Evolutionary conservation across 768 basidiomycete species (phyloP).

Genomic region (Lentinula lateritia): DNA sequence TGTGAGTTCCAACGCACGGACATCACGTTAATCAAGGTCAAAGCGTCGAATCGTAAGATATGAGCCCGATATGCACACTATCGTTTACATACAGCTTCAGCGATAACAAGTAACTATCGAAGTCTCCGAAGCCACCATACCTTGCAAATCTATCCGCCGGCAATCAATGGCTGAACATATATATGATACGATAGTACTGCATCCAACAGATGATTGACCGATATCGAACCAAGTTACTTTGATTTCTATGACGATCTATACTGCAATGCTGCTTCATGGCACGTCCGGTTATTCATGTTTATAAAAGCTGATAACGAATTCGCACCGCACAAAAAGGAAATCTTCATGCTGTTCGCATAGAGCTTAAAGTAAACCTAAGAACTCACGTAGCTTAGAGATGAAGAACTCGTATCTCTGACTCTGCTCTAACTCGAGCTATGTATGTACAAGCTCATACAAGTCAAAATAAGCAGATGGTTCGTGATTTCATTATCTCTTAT

Average conservation of each 20-base stretch:
- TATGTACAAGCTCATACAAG: too few species aligned
- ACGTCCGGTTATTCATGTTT: too few species aligned
- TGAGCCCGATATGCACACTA: neutral
- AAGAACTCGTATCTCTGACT: neutral
- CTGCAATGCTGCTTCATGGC: too few species aligned
- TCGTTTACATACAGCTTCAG: neutral
- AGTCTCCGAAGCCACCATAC: neutral
- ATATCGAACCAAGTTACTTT: too few species aligned
- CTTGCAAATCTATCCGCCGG: neutral
- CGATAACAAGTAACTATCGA: neutral
- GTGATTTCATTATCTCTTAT: neutral
- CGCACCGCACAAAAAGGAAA: too few species aligned
- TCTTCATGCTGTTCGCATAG: too few species aligned
- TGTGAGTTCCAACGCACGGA: neutral
- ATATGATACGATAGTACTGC: neutral
- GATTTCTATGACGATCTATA: too few species aligned
- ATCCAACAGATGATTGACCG: too few species aligned
- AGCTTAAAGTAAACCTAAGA: too few species aligned
- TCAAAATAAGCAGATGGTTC: neutral
- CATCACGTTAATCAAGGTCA: conserved; percentile 1
- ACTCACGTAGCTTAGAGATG: too few species aligned
- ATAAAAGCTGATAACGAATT: too few species aligned
- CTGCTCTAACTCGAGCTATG: too few species aligned
- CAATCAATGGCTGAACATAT: neutral
- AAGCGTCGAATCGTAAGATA: conserved; percentile 2